A percentile compares a stretch with the other conserved stretches of the same genome.
phyloP scores from a whole-genome alignment of 1,284 basidiomycete genomes.

The Ustilago nuda region DNA sequence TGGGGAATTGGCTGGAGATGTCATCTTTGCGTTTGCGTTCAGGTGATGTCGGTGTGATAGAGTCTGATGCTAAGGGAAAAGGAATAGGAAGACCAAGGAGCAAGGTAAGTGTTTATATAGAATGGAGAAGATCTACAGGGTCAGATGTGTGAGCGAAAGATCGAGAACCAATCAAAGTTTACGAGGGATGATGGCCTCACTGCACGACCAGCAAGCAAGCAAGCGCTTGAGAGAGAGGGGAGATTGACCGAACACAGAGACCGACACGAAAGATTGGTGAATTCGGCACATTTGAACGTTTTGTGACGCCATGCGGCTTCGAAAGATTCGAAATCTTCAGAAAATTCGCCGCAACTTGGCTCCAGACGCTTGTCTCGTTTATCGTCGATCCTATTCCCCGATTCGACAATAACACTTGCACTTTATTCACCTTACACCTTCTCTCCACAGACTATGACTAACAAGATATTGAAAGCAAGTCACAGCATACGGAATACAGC shows the following conservation, averaged over 20 bases:
- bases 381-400: not conserved
- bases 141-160: not conserved
- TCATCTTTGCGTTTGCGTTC: slow-evolving; percentile 17
- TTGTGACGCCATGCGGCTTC: not conserved
- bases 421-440: too few relatives aligned
- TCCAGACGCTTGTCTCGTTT: not conserved
- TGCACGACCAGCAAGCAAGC: not conserved
- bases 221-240: not conserved
- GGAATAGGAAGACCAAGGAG: not conserved
- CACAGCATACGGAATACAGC: not conserved
- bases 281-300: slow-evolving; percentile 7
- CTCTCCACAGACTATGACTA: not conserved
- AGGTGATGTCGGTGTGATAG: too few relatives aligned
- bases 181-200: too few relatives aligned
- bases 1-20: slow-evolving; percentile 40
- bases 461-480: not conserved
- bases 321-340: not conserved
- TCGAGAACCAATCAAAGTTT: not conserved
- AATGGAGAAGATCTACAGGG: not conserved
- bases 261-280: not conserved
- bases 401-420: not conserved
- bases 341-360: slow-evolving; percentile 38
- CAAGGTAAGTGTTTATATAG: not conserved
- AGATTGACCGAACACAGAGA: not conserved
- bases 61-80: not conserved